Evolutionary conservation across 257 asterid species (phyloP).

Genomic region (Dorcoceras hygrometricum): DNA sequence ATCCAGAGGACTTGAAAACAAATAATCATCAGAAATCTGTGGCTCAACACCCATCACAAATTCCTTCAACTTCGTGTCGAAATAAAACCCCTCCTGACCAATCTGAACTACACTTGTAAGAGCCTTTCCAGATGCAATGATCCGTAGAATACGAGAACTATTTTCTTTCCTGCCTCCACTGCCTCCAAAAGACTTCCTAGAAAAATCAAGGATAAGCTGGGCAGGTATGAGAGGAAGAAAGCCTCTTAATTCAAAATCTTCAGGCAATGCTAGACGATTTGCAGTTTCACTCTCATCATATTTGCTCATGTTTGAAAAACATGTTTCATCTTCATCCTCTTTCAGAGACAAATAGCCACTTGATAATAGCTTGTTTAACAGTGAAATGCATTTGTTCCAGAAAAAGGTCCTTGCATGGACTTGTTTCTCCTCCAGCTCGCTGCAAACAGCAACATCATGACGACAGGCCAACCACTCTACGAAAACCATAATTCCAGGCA

Average conservation of each 20-base stretch:
- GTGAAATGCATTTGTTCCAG: conserved; percentile 65
- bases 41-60: conserved; percentile 72
- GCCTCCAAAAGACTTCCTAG: conserved; percentile 65
- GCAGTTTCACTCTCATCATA: conserved; percentile 81
- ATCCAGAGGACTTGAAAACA: conserved; percentile 32
- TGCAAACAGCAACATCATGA: conserved; percentile 69
- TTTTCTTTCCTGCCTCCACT: conserved; percentile 63
- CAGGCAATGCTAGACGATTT: conserved; percentile 79
- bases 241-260: conserved; percentile 92
- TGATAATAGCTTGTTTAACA: conserved; percentile 70
- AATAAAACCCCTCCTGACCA: conserved; percentile 66
- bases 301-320: conserved; percentile 79
- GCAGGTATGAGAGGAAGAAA: conserved; percentile 85
- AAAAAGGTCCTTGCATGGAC: conserved; percentile 58
- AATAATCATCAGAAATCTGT: conserved; percentile 48
- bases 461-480: conserved; percentile 91
- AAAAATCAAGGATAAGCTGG: conserved; percentile 80
- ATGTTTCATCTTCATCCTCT: conserved; percentile 75
- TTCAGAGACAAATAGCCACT: conserved; percentile 45
- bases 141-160: conserved; percentile 65
- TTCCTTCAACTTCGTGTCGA: conserved; percentile 53
- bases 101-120: conserved; percentile 59
- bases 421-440: conserved; percentile 77
- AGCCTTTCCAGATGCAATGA: conserved; percentile 91
- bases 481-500: conserved; percentile 89